These are phyloP conservation scores for Tuctoria greenei DNA, from an alignment of 176 grass and related monocot species.

Conservation along the genomic window DNA sequence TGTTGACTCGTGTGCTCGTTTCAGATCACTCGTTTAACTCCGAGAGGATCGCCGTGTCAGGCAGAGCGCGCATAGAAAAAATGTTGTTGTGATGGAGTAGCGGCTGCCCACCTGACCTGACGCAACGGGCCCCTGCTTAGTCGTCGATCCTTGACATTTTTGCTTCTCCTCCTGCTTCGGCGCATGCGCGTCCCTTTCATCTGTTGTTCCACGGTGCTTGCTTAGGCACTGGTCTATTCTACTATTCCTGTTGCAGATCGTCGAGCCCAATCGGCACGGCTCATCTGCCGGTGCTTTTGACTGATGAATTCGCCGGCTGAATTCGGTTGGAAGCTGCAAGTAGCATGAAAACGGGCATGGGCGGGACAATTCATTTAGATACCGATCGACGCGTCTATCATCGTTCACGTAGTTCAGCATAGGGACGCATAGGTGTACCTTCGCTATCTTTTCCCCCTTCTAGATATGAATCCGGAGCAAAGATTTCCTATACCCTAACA, in stretches of 20 bases:
- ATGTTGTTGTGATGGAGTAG: background rate
- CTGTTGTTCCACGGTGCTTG: background rate
- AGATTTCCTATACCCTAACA: too few species aligned
- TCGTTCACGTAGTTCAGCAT: background rate
- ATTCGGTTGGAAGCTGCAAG: background rate
- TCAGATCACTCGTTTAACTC: background rate
- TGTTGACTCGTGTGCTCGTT: background rate
- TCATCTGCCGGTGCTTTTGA: background rate
- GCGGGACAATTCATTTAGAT: background rate
- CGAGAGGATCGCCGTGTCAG: background rate
- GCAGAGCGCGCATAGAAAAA: background rate
- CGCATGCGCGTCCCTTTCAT: background rate
- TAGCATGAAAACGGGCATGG: background rate
- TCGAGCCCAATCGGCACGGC: background rate
- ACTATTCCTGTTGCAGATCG: background rate
- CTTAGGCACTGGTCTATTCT: background rate
- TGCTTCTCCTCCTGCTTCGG: background rate
- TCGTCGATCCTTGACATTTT: background rate
- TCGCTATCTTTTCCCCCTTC: background rate
- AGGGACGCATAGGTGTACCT: background rate
- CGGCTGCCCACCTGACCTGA: background rate
- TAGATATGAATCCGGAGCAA: too few species aligned
- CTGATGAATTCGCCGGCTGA: background rate
- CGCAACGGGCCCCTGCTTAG: background rate
- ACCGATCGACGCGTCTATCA: background rate